Conservation (phyloP, 169 alveolate species). For the Cryptosporidium ryanae region DNA sequence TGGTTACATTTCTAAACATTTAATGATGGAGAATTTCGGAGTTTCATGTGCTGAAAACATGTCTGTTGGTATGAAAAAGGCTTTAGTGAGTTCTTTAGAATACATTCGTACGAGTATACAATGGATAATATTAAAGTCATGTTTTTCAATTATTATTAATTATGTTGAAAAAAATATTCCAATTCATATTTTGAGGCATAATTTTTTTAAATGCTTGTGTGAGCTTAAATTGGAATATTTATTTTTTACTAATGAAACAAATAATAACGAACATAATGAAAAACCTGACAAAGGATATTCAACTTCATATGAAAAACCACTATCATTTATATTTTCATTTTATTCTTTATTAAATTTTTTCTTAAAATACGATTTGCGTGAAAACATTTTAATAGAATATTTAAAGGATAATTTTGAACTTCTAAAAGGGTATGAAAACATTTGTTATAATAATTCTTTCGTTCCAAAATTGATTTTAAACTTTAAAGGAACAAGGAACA, state of each 20-base stretch:
- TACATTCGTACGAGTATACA: background rate
- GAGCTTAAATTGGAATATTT: slow-evolving; percentile 12
- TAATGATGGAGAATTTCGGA: background rate
- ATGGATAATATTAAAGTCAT: slow-evolving; percentile 27
- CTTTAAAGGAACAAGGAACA: background rate
- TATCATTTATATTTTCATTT: slow-evolving; percentile 13
- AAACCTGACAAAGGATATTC: background rate
- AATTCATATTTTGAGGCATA: background rate
- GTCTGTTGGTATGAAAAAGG: no score
- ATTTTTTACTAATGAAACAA: slow-evolving; percentile 17
- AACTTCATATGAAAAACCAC: background rate
- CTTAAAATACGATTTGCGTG: slow-evolving; percentile 2
- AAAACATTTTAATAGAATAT: slow-evolving; percentile 1
- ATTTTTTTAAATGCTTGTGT: slow-evolving; percentile 2
- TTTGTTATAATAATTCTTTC: slow-evolving; percentile 1
- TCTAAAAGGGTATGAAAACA: slow-evolving; percentile 24
- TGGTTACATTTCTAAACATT: background rate
- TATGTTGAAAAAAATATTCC: background rate
- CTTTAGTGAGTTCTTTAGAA: background rate
- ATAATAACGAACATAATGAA: background rate
- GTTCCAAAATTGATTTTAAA: slow-evolving; percentile 2
- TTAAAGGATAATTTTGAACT: slow-evolving; percentile 9
- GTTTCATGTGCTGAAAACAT: no score
- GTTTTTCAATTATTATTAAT: background rate
- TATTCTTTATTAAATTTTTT: slow-evolving; percentile 47